These are phyloP conservation scores for Scalesia atractyloides DNA, from an alignment of 129 eudicot genomes.

Conservation along the genomic window DNA sequence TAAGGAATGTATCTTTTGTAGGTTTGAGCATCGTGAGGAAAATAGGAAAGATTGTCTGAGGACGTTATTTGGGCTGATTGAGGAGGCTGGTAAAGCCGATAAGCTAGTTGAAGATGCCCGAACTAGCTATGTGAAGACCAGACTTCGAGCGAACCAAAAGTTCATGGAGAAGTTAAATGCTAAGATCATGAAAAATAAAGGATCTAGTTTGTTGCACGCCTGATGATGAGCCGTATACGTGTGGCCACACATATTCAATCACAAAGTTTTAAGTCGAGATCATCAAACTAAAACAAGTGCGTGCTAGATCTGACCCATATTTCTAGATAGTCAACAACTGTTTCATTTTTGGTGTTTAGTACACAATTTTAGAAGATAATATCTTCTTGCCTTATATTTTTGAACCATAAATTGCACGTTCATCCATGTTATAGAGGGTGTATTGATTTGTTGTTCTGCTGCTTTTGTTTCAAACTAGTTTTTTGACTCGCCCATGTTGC, in stretches of 20 bases:
- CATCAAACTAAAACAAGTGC: conserved; percentile 2
- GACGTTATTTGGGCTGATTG: conserved; percentile 72
- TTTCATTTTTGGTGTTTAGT: conserved; percentile 19
- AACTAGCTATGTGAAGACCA: conserved; percentile 59
- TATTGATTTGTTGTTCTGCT: conserved; percentile 1
- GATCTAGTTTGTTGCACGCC: conserved; percentile 37
- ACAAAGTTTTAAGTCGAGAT: not conserved
- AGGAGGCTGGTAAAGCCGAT: conserved; percentile 90
- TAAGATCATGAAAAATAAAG: conserved; percentile 41
- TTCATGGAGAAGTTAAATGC: conserved; percentile 77
- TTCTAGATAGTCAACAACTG: conserved; percentile 16
- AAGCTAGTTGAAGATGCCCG: conserved; percentile 63
- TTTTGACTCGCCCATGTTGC: no score
- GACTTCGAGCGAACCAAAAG: conserved; percentile 65
- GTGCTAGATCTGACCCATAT: not conserved
- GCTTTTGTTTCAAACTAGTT: conserved; percentile 4
- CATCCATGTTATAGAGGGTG: conserved; percentile 31
- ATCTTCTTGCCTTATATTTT: conserved; percentile 1
- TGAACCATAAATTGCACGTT: conserved; percentile 20
- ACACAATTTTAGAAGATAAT: not conserved
- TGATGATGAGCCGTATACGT: conserved; percentile 26
- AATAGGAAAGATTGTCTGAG: conserved; percentile 96
- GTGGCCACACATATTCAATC: conserved; percentile 9
- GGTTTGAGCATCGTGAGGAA: conserved; percentile 96
- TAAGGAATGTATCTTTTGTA: conserved; percentile 20